Evolutionary conservation across 1,139 yeast species (phyloP), one percentile per base, ranked within the genome.

Genomic region (Geotrichum citri-aurantii): DNA sequence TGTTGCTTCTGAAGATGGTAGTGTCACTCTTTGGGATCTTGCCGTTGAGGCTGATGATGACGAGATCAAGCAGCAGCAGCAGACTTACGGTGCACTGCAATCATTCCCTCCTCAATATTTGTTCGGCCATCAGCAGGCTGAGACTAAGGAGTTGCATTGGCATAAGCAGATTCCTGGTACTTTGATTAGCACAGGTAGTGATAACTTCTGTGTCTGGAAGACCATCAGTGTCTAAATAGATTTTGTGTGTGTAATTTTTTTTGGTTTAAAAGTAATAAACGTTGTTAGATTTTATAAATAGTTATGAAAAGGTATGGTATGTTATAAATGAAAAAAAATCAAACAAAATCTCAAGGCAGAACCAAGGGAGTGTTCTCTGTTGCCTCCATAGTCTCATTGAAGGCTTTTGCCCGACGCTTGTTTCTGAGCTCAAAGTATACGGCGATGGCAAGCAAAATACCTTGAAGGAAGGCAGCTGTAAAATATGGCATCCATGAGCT

Each of bases 101-200:
- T 54, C 53, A 33, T 59, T 59, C 52, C 99, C 99, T 42, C 95
- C 98, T 27, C 99, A 93, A 74, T 80, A 95, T 68, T 79, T 93
- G 71, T 93, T 93, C 77, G 96, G 93, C 54, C 99, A 93, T 72
- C 93, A 98, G 98, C 99, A 95, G 77, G 85, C 86, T 68, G 95
- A 92, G 69, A 97, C 93, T 58, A 93, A 93, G 77, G 99, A 93
- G 72, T 97, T 92, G 50, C 89, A 96, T 75, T 93, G 99, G 98
- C 97, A 93, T 74, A 83, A 79, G 69, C 99, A 95, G 76, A 89
- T 95, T 63, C 99, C 99, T 3, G 99, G 99, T 52, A 86, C 95
- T 67, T 79, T 95, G 71, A 90, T 91, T 17, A 86, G 96, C 66
- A 93, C 99, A 3, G 98, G 99, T 65, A 87, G 95, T 50, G 98